These are phyloP conservation scores for Capsella rubella DNA, from an alignment of 441 rosid species.

Conservation along the genomic window DNA sequence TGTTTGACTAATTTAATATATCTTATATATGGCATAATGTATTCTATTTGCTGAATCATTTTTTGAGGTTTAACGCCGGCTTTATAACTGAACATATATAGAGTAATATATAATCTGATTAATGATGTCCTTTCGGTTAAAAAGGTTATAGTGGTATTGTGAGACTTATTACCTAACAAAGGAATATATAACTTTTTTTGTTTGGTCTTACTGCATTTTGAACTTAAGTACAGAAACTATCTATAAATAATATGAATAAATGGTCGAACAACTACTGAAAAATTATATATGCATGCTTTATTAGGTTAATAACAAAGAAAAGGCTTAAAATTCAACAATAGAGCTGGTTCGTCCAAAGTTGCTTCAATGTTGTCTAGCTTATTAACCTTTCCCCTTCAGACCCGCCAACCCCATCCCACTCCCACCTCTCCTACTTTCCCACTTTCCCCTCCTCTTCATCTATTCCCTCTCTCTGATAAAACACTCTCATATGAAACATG, in stretches of 20 bases:
- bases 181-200: background rate
- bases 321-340: background rate
- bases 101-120: too few relatives aligned
- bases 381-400: background rate
- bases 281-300: background rate
- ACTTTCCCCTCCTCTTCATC: background rate
- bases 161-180: background rate
- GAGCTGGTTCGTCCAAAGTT: background rate
- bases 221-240: background rate
- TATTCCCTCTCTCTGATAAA: background rate
- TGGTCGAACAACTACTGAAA: background rate
- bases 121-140: too few relatives aligned
- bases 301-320: background rate
- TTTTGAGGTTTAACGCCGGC: background rate
- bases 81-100: background rate
- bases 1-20: slow-evolving; percentile 16
- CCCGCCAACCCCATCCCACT: background rate
- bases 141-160: background rate
- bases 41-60: slow-evolving; percentile 1
- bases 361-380: background rate
- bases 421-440: background rate
- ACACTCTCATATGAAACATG: background rate
- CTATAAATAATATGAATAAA: background rate
- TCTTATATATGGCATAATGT: background rate
- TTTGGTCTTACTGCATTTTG: background rate